Evolutionary conservation across 2,329 filamentous ascomycete genomes (phyloP), one percentile per base, ranked within the genome.

Genomic region (Sporothrix dimorphospora): DNA sequence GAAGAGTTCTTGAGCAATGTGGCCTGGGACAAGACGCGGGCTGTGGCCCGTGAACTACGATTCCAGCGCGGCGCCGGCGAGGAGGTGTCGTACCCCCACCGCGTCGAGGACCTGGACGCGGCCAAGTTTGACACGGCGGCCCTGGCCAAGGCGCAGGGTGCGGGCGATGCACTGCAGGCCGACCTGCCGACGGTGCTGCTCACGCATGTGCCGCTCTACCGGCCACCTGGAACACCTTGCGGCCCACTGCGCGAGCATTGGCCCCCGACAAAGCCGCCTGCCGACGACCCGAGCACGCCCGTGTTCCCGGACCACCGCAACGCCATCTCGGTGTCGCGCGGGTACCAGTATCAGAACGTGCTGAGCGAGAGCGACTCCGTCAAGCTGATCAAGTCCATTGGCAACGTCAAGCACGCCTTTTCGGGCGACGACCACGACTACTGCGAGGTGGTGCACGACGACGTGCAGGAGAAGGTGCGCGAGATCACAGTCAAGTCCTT

Each of bases 381-480:
- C 61, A 89, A 90, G 69, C 84, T 99, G 49, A 84, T 97, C 55
- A 87, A 91, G 73, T 92, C 90, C 75, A 85, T 97, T 45, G 94
- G 94, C 45, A 93, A 96, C 74, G 89, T 98, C 14, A 86, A 89
- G 3, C 92, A 96, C 75, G 92, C 94, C 57, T 99, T 98, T 79
- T 97, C 94, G 0, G 96, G 96, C 12, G 96, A 99, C 77, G 96
- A 99, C 79, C 96, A 99, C 82, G 96, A 99, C 82, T 98, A 98
- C 82, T 99, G 96, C 82, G 94, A 97, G 78, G 83, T 98, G 7
- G 86, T 90, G 0, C 96, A 99, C 80, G 89, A 90, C 2, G 86
- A 88, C 21, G 89, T 90, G 73, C 90, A 90, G 74, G 86, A 86
- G 45, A 87, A 86, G 34, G 88, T 91, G 42, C 85, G 85, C 66